Evolutionary conservation across 2,329 filamentous ascomycete genomes (phyloP), one percentile per base, ranked within the genome.

Genomic region (Eutypa lata): DNA sequence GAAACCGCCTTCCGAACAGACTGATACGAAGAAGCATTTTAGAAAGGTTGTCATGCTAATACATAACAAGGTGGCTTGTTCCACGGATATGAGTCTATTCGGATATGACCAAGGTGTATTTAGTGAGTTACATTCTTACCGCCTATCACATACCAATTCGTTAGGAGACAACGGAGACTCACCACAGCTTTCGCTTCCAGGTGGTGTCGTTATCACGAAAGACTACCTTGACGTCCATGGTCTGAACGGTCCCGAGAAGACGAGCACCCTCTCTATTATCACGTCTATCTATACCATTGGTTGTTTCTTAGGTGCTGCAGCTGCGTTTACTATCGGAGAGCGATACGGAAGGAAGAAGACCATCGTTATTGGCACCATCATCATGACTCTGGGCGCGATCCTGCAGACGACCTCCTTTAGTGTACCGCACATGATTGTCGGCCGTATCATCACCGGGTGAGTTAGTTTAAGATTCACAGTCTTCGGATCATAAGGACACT

Each of bases 91-190:
- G 64, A 62, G 55, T 37, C 53, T 63, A n/a, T 65, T 65, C 42
- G 63, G 60, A 13, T 76, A 76, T 49, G 74, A 78, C 48, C 76
- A 81, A 65, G 79, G 79, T 54, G 77, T 82, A 3, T 81, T 81
- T 57, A 74, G 77, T 60, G 59, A 26, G 58, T 24, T 49, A 31
- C 26, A n/a, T n/a, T 31, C 19, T 22, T 5, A 18, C 38, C 18
- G 18, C 38, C 16, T 3, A 18, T 13, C 18, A 42, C 8, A 18
- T 8, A 18, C 16, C 37, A 7, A 10, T 38, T 38, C 19, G 16
- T 8, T 8, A 38, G 11, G 16, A 8, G 37, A 18, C 19, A 38
- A 16, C 13, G 37, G 11, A 10, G 4, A 7, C 26, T 31, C 6
- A 31, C 26, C 10, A 10, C 26, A 5, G 6, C 26, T 31, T 31